Percentiles rank a stretch among this genome's conserved stretches.
phyloP scores from a whole-genome alignment of 2,329 filamentous ascomycete genomes.

The Domatiomyces catenatus region DNA sequence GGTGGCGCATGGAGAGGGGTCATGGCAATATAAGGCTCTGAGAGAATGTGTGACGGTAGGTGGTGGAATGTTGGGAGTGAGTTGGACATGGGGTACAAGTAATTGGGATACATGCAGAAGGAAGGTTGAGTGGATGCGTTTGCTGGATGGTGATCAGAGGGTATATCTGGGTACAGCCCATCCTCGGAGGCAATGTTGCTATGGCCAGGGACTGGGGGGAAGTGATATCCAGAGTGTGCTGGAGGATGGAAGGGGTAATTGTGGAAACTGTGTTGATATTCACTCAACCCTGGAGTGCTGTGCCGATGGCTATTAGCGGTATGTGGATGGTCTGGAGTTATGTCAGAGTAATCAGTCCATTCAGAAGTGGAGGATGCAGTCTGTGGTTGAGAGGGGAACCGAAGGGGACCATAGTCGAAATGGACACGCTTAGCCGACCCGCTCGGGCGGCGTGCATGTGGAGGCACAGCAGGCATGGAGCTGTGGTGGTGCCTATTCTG shows the following conservation, averaged over 20 bases:
- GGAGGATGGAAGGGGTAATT: neutral
- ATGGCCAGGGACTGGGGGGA: neutral
- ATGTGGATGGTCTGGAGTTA: neutral
- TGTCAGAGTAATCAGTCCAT: neutral
- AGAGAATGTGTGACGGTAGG: neutral
- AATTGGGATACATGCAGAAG: neutral
- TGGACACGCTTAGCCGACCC: constrained; percentile 4
- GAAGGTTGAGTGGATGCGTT: neutral
- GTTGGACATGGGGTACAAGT: neutral
- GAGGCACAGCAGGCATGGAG: constrained; percentile 2
- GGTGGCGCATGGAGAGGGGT: too few species aligned
- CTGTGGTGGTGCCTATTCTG: neutral
- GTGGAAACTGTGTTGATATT: neutral
- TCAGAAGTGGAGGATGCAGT: neutral
- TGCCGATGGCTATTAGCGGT: neutral
- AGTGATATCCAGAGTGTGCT: neutral
- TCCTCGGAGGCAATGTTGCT: neutral
- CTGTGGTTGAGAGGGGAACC: neutral
- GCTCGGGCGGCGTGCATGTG: neutral
- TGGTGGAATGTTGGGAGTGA: neutral
- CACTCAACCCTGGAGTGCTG: neutral
- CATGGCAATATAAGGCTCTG: neutral
- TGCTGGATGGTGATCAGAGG: neutral
- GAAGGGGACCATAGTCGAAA: constrained; percentile 8
- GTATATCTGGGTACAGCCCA: neutral